A percentile compares a stretch with the other conserved stretches of the same genome.
Conservation (phyloP, 768 basidiomycete genomes). For the Nidula microcarpa region DNA sequence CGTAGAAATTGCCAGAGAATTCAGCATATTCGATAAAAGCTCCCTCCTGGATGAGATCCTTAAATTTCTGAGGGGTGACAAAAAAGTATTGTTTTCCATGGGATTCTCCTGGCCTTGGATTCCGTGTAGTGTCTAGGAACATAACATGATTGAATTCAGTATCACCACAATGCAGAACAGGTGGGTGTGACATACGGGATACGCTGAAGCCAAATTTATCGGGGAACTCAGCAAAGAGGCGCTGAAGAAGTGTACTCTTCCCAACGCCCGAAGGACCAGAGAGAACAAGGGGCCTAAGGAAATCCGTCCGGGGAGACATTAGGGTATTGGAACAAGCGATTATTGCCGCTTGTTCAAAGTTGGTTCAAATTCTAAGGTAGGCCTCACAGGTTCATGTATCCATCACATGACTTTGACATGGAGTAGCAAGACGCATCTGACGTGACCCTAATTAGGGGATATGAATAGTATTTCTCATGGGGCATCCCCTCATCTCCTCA, state of each 20-base stretch:
- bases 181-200: constrained; percentile 58
- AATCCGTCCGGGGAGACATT: constrained; percentile 10
- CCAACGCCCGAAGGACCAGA: constrained; percentile 94
- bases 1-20: constrained; percentile 91
- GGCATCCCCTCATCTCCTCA: no score
- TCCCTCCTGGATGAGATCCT: constrained; percentile 56
- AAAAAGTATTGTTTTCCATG: constrained; percentile 90
- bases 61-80: constrained; percentile 68
- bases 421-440: no score
- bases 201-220: constrained; percentile 91
- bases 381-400: no score
- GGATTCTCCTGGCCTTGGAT: constrained; percentile 76
- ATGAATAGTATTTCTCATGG: no score
- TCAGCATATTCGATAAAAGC: constrained; percentile 95
- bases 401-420: no score
- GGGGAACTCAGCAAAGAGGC: constrained; percentile 78
- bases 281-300: constrained; percentile 76
- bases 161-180: constrained; percentile 1
- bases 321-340: no score
- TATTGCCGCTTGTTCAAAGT: no score
- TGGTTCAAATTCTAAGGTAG: no score
- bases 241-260: constrained; percentile 85
- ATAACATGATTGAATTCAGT: no score
- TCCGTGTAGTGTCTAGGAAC: constrained; percentile 80
- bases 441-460: no score